These are phyloP conservation scores for Backusella psychrophila DNA, from an alignment of 192 early-diverging fungal species.

Conservation along the genomic window DNA sequence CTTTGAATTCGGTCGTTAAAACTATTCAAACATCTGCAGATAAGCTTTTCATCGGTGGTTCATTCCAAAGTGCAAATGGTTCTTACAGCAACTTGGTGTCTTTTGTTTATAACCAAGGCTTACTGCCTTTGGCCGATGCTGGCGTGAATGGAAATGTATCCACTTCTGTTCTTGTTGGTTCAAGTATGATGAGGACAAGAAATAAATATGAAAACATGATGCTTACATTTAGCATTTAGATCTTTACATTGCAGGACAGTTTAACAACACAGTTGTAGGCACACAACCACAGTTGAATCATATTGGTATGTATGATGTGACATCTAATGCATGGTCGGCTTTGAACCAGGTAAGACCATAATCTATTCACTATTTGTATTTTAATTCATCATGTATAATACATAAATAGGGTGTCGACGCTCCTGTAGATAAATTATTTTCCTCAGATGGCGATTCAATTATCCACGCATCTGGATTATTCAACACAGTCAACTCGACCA, in stretches of 20 bases:
- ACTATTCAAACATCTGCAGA: constrained; percentile 37
- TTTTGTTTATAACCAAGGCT: constrained; percentile 38
- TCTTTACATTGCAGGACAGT: constrained; percentile 20
- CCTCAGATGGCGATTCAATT: background rate
- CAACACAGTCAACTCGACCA: background rate
- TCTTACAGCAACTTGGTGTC: constrained; percentile 53
- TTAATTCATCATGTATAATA: background rate
- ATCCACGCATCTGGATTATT: background rate
- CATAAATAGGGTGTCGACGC: constrained; percentile 16
- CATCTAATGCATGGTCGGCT: background rate
- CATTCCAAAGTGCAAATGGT: constrained; percentile 40
- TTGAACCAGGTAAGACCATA: background rate
- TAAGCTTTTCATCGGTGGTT: constrained; percentile 50
- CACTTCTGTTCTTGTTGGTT: constrained; percentile 1
- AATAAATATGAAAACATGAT: background rate
- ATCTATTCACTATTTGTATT: background rate
- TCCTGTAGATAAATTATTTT: constrained; percentile 5
- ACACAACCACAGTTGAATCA: background rate
- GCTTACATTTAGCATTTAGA: background rate
- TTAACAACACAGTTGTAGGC: constrained; percentile 5
- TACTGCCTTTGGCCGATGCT: background rate
- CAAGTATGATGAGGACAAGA: constrained; percentile 1
- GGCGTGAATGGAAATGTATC: constrained; percentile 30
- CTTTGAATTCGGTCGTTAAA: constrained; percentile 48
- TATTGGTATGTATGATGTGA: background rate